Base-by-base conservation (phyloP, 805 yeast genomes). In the Kodamaea jinghongensis region DNA sequence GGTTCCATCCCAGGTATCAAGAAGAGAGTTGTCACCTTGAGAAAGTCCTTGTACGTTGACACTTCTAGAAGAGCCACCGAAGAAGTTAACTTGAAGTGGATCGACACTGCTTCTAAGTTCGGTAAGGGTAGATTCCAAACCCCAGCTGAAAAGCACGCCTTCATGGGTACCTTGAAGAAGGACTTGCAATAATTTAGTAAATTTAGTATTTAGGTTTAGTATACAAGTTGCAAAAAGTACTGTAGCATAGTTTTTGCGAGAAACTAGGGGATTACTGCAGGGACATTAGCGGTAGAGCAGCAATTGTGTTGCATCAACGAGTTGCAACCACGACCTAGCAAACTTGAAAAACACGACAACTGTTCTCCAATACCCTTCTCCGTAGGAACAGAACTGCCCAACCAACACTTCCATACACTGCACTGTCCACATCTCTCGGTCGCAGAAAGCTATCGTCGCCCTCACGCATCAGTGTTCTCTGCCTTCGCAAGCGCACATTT, bases 81-180 rank as follows among this genome's bases (percentile, higher is more conserved):
- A 83, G 74, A 88, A 76, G 96, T 91, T 60, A 79, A 76, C 83
- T 86, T 93, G 77, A 93, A 93, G 79, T 93, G 98, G 99, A 93
- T 93, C 72, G 99, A 93, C 76, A 93, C 99, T 65, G 96, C 99
- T 71, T 93, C 99, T 68, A 90, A 91, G 79, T 93, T 93, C 90
- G 99, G 99, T 86, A 95, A 93, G 88, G 99, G 99, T 83, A 93
- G 99, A 85, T 93, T 93, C 98, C 99, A 93, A 81, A 93, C 99
- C 68, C 96, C 97, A 65, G 98, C 97, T 74, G 99, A 93, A 83
- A 95, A 95, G 90, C 89, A 84, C 70, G 95, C 99, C 70, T 93
- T 93, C 91, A 66, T 90, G 81, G 99, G 99, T 81, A 91, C 99
- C 69, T 85, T 93, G 73, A 93, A 93, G 96, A 90, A 87, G 84